phyloP scores from a whole-genome alignment of 441 rosid genomes.

The Brassica balearica region DNA sequence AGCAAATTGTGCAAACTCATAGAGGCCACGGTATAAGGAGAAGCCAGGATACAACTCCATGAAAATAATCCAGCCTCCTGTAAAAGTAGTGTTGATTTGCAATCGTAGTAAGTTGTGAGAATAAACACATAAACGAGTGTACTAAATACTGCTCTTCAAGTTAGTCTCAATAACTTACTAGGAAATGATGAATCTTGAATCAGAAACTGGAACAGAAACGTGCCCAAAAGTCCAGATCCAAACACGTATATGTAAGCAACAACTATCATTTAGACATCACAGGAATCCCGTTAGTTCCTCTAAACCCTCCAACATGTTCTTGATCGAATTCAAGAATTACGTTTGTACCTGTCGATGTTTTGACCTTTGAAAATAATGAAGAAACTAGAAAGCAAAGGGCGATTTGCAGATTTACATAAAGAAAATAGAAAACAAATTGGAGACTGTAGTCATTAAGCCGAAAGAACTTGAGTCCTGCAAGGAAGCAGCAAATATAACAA shows the following conservation, averaged over 20 bases:
- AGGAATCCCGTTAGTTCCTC: slow-evolving; percentile 13
- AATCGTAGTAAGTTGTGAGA: slow-evolving; percentile 3
- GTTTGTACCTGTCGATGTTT: slow-evolving; percentile 82
- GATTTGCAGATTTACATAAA: slow-evolving; percentile 88
- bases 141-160: slow-evolving; percentile 2
- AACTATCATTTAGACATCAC: slow-evolving; percentile 54
- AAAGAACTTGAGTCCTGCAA: slow-evolving; percentile 82
- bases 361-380: slow-evolving; percentile 70
- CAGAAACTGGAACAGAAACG: slow-evolving; percentile 73
- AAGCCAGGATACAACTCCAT: slow-evolving; percentile 95
- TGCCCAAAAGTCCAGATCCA: slow-evolving; percentile 88
- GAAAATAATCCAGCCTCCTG: slow-evolving; percentile 74
- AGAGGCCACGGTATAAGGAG: slow-evolving; percentile 84
- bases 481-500: slow-evolving; percentile 6
- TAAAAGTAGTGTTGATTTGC: slow-evolving; percentile 4
- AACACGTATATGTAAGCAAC: slow-evolving; percentile 71
- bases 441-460: slow-evolving; percentile 75
- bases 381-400: slow-evolving; percentile 79
- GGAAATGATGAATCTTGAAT: slow-evolving; percentile 79
- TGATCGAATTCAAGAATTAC: slow-evolving; percentile 7
- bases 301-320: slow-evolving; percentile 17
- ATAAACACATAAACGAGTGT: neutral
- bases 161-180: slow-evolving; percentile 59
- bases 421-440: slow-evolving; percentile 75
- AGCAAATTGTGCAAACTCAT: slow-evolving; percentile 76